These are phyloP conservation scores for Vitis hybrid DNA, from an alignment of 177 flowering plant species.

Conservation along the genomic window DNA sequence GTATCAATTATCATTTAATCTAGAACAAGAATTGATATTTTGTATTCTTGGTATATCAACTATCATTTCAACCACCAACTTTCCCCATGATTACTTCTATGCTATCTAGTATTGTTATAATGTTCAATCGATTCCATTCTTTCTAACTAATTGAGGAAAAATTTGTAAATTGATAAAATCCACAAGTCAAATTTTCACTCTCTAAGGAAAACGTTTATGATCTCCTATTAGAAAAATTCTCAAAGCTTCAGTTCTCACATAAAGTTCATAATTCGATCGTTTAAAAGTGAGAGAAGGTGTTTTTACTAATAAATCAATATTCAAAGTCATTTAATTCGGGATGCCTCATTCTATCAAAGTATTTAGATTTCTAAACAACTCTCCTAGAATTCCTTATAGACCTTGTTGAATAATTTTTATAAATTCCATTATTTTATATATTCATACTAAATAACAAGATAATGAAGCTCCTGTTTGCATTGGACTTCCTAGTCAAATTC, in stretches of 20 bases:
- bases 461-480: too few relatives aligned
- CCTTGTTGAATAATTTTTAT: too few relatives aligned
- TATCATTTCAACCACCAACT: not conserved
- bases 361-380: too few relatives aligned
- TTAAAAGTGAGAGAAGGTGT: not conserved
- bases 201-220: too few relatives aligned
- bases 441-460: too few relatives aligned
- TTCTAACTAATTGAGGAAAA: not conserved
- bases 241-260: not conserved
- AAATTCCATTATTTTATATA: too few relatives aligned
- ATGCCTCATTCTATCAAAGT: too few relatives aligned
- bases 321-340: too few relatives aligned
- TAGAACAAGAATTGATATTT: not conserved
- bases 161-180: not conserved
- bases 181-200: too few relatives aligned
- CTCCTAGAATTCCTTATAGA: too few relatives aligned
- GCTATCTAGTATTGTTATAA: slow-evolving; percentile 1
- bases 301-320: not conserved
- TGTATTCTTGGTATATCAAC: not conserved
- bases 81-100: not conserved
- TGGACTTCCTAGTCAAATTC: too few relatives aligned
- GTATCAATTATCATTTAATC: too few relatives aligned
- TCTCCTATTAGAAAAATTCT: not conserved
- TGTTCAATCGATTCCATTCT: not conserved
- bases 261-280: not conserved